Evolutionary conservation across 192 early-diverging fungal species (phyloP).

Genomic region (Spinellus fusiger): DNA sequence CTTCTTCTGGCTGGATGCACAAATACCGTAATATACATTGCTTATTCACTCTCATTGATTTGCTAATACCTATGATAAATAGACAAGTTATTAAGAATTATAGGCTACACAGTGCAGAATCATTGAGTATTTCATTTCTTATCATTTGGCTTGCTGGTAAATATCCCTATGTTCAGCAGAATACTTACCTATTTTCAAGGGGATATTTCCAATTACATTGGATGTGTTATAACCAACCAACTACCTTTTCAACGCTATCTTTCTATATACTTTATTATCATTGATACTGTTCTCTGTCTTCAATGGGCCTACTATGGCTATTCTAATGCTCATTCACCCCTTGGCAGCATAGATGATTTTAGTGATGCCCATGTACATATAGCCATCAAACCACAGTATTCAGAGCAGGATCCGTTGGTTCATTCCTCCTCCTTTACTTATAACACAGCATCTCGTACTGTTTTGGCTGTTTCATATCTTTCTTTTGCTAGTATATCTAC

Average conservation of each 20-base stretch:
- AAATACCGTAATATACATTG: conserved; percentile 52
- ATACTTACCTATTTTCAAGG: conserved; percentile 28
- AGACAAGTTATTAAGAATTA: conserved; percentile 50
- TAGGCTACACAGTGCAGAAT: conserved; percentile 36
- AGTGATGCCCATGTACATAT: conserved; percentile 3
- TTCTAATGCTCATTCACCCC: background rate
- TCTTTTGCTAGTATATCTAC: background rate
- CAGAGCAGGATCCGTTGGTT: background rate
- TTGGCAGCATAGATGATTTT: background rate
- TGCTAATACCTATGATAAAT: background rate
- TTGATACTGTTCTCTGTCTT: conserved; percentile 12
- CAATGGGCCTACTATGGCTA: conserved; percentile 16
- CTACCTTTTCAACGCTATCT: conserved; percentile 53
- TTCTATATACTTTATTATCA: conserved; percentile 12
- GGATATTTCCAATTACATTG: conserved; percentile 62
- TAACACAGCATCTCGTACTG: background rate
- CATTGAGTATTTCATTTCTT: conserved; percentile 47
- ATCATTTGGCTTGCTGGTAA: conserved; percentile 54
- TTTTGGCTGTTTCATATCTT: background rate
- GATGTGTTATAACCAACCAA: conserved; percentile 63
- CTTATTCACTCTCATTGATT: background rate
- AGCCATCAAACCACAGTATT: background rate
- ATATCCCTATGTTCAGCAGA: background rate
- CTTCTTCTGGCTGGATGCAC: conserved; percentile 62
- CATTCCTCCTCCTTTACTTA: background rate